Base-by-base conservation (phyloP, 768 basidiomycete species). In the Auriscalpium microsporum region DNA sequence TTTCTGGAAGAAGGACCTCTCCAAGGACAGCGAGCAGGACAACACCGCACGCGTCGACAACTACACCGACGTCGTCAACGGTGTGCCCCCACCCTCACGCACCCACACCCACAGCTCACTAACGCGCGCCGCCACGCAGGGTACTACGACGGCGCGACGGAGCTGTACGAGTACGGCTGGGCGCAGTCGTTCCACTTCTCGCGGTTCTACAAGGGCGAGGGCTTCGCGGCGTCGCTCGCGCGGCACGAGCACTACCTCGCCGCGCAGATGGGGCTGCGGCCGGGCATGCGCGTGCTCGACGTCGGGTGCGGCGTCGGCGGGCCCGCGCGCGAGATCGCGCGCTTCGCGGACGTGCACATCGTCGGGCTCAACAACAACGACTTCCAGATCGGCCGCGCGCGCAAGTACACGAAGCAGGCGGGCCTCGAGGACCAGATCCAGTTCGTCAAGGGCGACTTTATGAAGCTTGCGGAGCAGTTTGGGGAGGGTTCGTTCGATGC, bases 261-360 rank as follows among this genome's bases (percentile, higher is more conserved):
- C 5, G 75, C 87, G 9, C 81, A 90, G 66, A 93, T 97, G 86
- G 68, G 71, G 48, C 75, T 99, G 57, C 81, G 81, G 51, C 82
- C 93, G 0, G 91, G 93, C 45, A 96, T 96, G 94, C 83, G 86
- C 36, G 94, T 99, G 44, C 86, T 99, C 57, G 96, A 99, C 67
- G 94, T 99, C 56, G 96, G 96, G 3, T 98, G 96, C 69, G 96
- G 96, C 68, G 87, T 99, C 53, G 96, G 96, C 48, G 96, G 96
- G 0, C 96, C 96, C 21, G 96, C 96, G 9, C 82, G 95, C 48
- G 90, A 94, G 69, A 99, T 99, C 64, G 90, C 93, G 4, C 81
- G 80, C 46, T 99, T 98, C 73, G 74, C 90, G 8, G 94, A 96
- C 66, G 86, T 80, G 37, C 74, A 83, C 54, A 84, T 97, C 59